Conservation (phyloP, 495 filamentous ascomycete species). For the Neurospora discreta region DNA sequence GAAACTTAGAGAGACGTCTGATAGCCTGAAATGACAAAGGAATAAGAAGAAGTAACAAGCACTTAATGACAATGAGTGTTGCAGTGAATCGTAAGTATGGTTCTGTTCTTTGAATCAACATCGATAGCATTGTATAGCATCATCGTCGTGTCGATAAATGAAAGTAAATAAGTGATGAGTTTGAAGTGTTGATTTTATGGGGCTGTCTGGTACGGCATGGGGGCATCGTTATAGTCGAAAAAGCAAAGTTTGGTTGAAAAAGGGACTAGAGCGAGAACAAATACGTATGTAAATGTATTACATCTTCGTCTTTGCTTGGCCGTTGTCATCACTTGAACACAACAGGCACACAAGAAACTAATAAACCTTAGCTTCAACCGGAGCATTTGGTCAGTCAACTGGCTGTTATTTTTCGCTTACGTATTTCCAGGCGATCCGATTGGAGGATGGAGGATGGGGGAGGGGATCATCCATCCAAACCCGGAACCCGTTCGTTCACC, state of each 20-base stretch:
- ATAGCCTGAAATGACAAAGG: not conserved
- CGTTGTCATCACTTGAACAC: not conserved
- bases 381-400: not conserved
- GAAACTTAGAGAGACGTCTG: not conserved
- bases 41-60: not conserved
- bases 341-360: too few species aligned
- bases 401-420: not conserved
- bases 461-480: not conserved
- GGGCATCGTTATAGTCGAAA: not conserved
- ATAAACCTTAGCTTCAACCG: not conserved
- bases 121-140: not conserved
- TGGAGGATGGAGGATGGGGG: not conserved
- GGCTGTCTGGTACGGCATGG: not conserved
- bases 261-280: not conserved
- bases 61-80: not conserved
- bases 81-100: not conserved
- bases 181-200: not conserved
- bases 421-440: not conserved
- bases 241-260: not conserved
- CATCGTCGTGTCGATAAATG: not conserved
- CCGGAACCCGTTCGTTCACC: not conserved
- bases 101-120: not conserved
- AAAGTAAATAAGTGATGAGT: not conserved
- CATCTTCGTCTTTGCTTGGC: not conserved
- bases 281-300: not conserved